These are phyloP conservation scores for Podaxis pistillaris DNA, from an alignment of 768 basidiomycete species.

Conservation along the genomic window DNA sequence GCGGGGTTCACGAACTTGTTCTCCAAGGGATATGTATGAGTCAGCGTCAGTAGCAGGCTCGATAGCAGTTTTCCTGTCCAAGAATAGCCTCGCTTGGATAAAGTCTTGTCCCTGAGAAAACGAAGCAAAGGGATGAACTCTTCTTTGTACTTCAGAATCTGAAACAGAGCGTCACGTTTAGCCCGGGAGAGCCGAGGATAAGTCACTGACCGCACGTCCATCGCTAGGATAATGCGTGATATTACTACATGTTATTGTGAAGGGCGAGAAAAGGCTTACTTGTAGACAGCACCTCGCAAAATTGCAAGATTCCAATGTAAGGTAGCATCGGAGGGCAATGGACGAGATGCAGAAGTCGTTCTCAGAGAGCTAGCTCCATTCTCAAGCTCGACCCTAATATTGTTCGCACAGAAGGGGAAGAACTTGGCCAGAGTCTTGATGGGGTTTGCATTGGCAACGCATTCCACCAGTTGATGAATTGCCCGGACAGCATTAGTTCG, in stretches of 20 bases:
- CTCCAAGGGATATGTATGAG: constrained; percentile 79
- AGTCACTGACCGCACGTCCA: constrained; percentile 52
- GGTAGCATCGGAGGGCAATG: constrained; percentile 78
- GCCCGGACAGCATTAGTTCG: constrained; percentile 85
- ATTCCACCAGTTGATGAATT: constrained; percentile 83
- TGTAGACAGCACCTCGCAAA: constrained; percentile 75
- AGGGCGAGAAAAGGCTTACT: constrained; percentile 42
- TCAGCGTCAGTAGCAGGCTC: constrained; percentile 69
- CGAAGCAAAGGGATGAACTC: constrained; percentile 60
- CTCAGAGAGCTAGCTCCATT: constrained; percentile 77
- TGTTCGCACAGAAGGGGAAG: constrained; percentile 66
- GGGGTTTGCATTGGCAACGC: constrained; percentile 79
- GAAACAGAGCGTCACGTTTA: constrained; percentile 9
- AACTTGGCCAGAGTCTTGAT: constrained; percentile 77
- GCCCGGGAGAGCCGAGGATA: neutral
- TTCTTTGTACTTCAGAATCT: constrained; percentile 66
- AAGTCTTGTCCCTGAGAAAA: constrained; percentile 65
- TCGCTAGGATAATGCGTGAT: constrained; percentile 34
- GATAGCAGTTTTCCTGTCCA: constrained; percentile 79
- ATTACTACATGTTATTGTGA: constrained; percentile 8
- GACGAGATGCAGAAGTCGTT: constrained; percentile 67
- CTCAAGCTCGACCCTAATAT: constrained; percentile 76
- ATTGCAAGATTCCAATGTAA: constrained; percentile 86
- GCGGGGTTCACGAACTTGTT: constrained; percentile 78
- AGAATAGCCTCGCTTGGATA: constrained; percentile 79